phyloP scores from a whole-genome alignment of 352 stramenopile genomes.

The Phytophthora ohioensis region DNA sequence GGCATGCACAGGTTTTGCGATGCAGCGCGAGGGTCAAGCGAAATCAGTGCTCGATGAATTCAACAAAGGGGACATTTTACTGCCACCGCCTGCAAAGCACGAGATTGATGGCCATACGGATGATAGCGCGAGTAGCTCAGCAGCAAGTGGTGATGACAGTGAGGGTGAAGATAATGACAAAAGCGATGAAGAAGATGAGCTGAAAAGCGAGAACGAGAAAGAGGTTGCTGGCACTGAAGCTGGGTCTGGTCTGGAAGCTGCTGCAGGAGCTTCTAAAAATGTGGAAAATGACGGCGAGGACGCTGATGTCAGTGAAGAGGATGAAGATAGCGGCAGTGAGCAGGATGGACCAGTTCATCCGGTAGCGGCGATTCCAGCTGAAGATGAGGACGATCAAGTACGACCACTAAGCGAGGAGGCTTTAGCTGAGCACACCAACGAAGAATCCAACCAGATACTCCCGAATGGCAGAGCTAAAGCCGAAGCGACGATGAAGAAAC shows the following conservation, averaged over 20 bases:
- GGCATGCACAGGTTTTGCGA: constrained; percentile 56
- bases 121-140: constrained; percentile 76
- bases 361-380: constrained; percentile 1
- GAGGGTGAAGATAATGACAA: constrained; percentile 35
- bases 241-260: constrained; percentile 1
- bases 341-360: constrained; percentile 20
- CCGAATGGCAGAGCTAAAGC: constrained; percentile 24
- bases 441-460: constrained; percentile 15
- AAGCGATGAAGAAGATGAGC: constrained; percentile 10
- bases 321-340: constrained; percentile 35
- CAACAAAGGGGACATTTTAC: constrained; percentile 56
- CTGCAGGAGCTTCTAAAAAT: constrained; percentile 21
- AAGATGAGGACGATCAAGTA: constrained; percentile 22
- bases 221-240: not conserved
- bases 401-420: constrained; percentile 29
- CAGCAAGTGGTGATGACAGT: constrained; percentile 58
- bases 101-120: constrained; percentile 86
- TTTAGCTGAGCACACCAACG: constrained; percentile 43
- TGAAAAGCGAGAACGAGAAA: constrained; percentile 12
- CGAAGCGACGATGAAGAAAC: constrained; percentile 52
- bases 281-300: constrained; percentile 28
- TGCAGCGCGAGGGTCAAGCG: constrained; percentile 48
- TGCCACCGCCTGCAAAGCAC: constrained; percentile 60
- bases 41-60: constrained; percentile 46
- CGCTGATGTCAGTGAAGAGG: constrained; percentile 34